These are phyloP conservation scores for Sanguinoderma infundibulare DNA, from an alignment of 1,284 basidiomycete genomes.

Conservation along the genomic window DNA sequence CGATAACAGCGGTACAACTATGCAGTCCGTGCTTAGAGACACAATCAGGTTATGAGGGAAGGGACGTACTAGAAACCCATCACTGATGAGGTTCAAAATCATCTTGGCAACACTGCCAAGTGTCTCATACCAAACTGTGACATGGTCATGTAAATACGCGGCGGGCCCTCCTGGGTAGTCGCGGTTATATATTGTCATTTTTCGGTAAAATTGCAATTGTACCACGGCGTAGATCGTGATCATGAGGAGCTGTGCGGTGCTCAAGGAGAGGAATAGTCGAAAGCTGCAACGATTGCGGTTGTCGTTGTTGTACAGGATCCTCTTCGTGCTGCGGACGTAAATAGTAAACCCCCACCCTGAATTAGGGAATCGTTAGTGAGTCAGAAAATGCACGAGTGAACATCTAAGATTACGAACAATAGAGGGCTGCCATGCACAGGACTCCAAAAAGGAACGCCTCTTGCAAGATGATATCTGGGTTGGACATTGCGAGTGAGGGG, in stretches of 20 bases:
- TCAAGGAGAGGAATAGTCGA: conserved; percentile 6
- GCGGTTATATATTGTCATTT: conserved; percentile 24
- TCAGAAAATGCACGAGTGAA: too few species aligned
- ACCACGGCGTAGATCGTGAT: conserved; percentile 21
- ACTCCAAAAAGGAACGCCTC: background rate
- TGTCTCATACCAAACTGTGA: conserved; percentile 26
- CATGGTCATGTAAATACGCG: conserved; percentile 13
- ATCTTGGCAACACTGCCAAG: conserved; percentile 14
- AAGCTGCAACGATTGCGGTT: background rate
- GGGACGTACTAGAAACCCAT: conserved; percentile 18
- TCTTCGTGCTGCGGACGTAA: background rate
- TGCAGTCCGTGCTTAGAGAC: too few species aligned
- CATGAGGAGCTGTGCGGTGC: conserved; percentile 17
- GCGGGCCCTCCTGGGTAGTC: conserved; percentile 21
- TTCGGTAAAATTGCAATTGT: conserved; percentile 19
- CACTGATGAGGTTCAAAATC: conserved; percentile 15
- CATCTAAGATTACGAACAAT: background rate
- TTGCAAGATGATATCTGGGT: background rate
- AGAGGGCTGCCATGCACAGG: background rate
- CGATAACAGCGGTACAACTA: conserved; percentile 19
- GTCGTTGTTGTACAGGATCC: background rate
- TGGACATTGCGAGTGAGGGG: background rate
- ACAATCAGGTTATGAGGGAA: too few species aligned
- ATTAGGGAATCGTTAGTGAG: background rate
- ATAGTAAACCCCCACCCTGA: background rate